Base-by-base conservation (phyloP, 108 stramenopile species). In the Fragilariopsis cylindrus region DNA sequence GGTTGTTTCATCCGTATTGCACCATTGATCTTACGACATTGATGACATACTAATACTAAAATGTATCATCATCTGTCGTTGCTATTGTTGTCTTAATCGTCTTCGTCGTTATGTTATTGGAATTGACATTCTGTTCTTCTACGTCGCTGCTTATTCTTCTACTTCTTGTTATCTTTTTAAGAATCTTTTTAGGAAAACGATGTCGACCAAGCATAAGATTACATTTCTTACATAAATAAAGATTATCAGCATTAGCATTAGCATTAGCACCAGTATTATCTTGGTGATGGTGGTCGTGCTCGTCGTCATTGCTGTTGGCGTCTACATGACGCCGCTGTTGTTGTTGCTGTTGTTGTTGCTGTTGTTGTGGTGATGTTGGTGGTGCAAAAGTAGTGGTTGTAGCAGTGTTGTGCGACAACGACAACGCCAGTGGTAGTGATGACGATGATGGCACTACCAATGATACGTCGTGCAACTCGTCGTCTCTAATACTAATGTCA, bases 1-100 rank as follows among this genome's bases (percentile, higher is more conserved):
- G 64, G 45, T 64, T 76, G 57, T n/a, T 68, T 68, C 48, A 47
- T 50, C n/a, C 58, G 54, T 56, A 60, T 57, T 39, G 42, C 70
- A 50, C 73, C 45, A 60, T 74, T 13, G 60, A 54, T 44, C 49
- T 49, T 47, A 19, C 7, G 11, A 45, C 67, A 68, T 45, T 15
- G 15, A 16, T 63, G 62, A 40, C 62, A 63, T n/a, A 63, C 18
- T 44, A 63, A 15, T 9, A 30, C 30, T 30, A 30, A 2, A 2
- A 2, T 30, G 30, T 2, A 30, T 30, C 30, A 30, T 30, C 30
- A 30, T 30, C 30, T 30, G 30, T 30, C 2, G 30, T 30, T 30
- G 30, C 2, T 2, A 2, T 21, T 21, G 21, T 21, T 21, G 21
- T 21, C 21, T 21, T 21, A 21, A 21, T 30, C 30, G 30, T 2